Evolutionary conservation across 768 basidiomycete species (phyloP).

Genomic region (Cystobasidiopsis lactophilus): DNA sequence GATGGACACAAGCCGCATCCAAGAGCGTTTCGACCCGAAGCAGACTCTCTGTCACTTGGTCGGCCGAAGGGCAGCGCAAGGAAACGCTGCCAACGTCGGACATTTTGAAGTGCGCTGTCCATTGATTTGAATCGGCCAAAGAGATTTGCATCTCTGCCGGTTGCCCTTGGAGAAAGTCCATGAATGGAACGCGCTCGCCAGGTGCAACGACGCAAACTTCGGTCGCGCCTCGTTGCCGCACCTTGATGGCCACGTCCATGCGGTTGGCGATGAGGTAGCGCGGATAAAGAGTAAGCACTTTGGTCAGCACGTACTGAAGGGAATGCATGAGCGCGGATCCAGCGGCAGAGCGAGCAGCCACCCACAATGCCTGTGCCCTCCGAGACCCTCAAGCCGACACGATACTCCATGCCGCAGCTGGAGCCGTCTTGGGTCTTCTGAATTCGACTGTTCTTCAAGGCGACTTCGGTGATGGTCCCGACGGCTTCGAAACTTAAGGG

Average conservation of each 20-base stretch:
- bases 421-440: too few species aligned
- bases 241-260: conserved; percentile 41
- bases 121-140: conserved; percentile 58
- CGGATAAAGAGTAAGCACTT: conserved; percentile 75
- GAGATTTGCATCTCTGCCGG: conserved; percentile 65
- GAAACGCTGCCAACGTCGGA: conserved; percentile 71
- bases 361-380: conserved; percentile 69
- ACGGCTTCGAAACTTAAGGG: conserved; percentile 78
- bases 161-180: conserved; percentile 38
- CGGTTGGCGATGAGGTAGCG: conserved; percentile 77
- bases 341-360: background rate
- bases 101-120: conserved; percentile 81
- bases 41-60: conserved; percentile 29
- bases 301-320: conserved; percentile 60
- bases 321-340: background rate
- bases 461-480: conserved; percentile 62
- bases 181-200: conserved; percentile 49
- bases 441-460: conserved; percentile 29
- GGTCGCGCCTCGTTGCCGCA: conserved; percentile 66
- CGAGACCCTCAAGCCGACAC: conserved; percentile 71
- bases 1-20: conserved; percentile 69
- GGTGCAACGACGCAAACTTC: conserved; percentile 42
- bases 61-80: conserved; percentile 36
- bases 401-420: conserved; percentile 35
- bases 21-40: conserved; percentile 57